phyloP scores from a whole-genome alignment of 352 stramenopile genomes.

The Phytophthora palmivora region DNA sequence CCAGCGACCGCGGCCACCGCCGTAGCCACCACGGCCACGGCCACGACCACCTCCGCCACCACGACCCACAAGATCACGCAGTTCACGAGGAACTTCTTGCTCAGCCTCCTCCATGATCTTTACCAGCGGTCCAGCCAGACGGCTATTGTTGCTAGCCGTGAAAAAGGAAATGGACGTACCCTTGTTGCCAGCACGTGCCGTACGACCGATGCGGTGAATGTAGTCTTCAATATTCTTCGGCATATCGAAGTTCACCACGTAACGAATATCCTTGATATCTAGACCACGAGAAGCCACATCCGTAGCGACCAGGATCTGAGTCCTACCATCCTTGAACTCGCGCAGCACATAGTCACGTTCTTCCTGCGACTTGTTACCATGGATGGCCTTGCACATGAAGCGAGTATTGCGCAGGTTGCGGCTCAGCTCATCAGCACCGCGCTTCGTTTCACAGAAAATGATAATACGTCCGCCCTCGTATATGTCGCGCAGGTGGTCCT shows the following conservation, averaged over 20 bases:
- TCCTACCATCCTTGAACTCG: constrained; percentile 97
- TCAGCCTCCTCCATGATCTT: constrained; percentile 91
- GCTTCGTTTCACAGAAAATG: constrained; percentile 99
- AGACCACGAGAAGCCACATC: constrained; percentile 99
- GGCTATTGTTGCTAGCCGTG: constrained; percentile 85
- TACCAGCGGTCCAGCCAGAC: constrained; percentile 82
- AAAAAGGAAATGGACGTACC: constrained; percentile 96
- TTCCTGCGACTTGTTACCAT: constrained; percentile 99
- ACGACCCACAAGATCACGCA: constrained; percentile 73
- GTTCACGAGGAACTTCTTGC: constrained; percentile 89
- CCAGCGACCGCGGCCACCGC: constrained; percentile 60
- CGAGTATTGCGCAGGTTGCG: constrained; percentile 93
- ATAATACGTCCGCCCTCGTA: constrained; percentile 95
- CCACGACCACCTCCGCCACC: constrained; percentile 68
- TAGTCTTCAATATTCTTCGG: constrained; percentile 99
- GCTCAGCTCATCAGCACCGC: constrained; percentile 96
- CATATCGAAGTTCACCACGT: constrained; percentile 99
- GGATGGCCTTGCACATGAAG: constrained; percentile 97
- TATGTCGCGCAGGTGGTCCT: constrained; percentile 81
- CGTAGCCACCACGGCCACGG: constrained; percentile 60
- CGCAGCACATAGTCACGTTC: constrained; percentile 97
- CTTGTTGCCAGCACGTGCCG: constrained; percentile 96
- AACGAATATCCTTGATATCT: constrained; percentile 99
- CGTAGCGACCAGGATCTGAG: constrained; percentile 97
- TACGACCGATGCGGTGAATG: constrained; percentile 98